Base-by-base conservation (phyloP, 495 filamentous ascomycete species). In the Ramalina intermedia region DNA sequence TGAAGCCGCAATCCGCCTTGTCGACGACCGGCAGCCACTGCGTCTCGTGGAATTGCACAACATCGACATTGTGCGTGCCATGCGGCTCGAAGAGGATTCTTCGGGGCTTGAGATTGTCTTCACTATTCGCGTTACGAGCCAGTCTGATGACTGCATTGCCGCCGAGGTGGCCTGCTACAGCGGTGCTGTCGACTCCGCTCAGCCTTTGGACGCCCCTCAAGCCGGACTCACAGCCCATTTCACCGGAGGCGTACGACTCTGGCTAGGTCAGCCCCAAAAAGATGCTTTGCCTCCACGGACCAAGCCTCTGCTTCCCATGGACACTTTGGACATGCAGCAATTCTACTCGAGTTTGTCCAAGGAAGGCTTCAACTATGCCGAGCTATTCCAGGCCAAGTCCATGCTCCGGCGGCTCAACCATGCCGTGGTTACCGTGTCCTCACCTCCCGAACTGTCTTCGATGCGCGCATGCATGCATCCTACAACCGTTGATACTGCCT, bases 1-100 rank as follows among this genome's bases (percentile, higher is more conserved):
- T 0, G 61, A 65, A 37, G 68, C 67, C 0, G 51, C 54, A 14
- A 16, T 37, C 4, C 4, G 40, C 6, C 29, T 59, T 6, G 51
- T 50, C 21, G 52, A 38, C 1, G 41, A n/a, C n/a, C n/a, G n/a
- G n/a, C n/a, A n/a, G n/a, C n/a, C n/a, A n/a, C n/a, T n/a, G n/a
- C n/a, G 78, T 77, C 41, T 44, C 43, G 0, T 80, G 69, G 69
- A 54, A 75, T 17, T 73, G 78, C 41, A 55, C 61, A 1, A 55
- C 52, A 1, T 6, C 47, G 0, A 61, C 66, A 50, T 73, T 69
- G 68, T 37, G 63, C 27, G 74, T 75, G 36, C 70, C 71, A 1
- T 63, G 71, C 0, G n/a, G 29, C 9, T 62, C 62, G 1, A 56
- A 43, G 14, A 51, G 47, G 0, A 48, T 63, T 59, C 37, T 52